phyloP scores from a whole-genome alignment of 768 basidiomycete genomes.

The Suillus hirtellus region DNA sequence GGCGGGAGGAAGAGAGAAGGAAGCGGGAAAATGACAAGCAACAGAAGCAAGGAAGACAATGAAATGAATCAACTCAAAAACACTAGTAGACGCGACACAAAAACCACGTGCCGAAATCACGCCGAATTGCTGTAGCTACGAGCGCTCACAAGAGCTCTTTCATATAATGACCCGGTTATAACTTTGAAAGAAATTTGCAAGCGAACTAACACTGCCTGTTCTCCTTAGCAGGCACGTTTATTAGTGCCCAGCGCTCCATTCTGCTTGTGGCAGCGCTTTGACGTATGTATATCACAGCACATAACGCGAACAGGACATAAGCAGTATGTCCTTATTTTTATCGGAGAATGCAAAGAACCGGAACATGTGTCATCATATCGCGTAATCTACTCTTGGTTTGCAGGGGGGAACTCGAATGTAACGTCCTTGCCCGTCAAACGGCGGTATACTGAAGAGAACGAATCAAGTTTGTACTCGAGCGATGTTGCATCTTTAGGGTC shows the following conservation, averaged over 20 bases:
- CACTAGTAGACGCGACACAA: conserved; percentile 31
- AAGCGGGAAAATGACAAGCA: conserved; percentile 27
- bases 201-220: not conserved
- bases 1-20: conserved; percentile 33
- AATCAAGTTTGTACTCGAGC: conserved; percentile 99
- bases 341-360: conserved; percentile 21
- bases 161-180: not conserved
- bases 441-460: conserved; percentile 96
- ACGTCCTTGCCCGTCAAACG: conserved; percentile 97
- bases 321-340: conserved; percentile 40
- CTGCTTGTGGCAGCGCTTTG: not conserved
- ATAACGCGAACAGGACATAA: conserved; percentile 28
- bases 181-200: not conserved
- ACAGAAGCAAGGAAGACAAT: conserved; percentile 34
- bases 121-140: conserved; percentile 9
- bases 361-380: conserved; percentile 37
- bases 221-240: not conserved
- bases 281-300: not conserved
- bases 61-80: conserved; percentile 28
- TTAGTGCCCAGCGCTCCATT: not conserved
- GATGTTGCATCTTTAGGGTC: conserved; percentile 98
- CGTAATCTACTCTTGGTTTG: conserved; percentile 61
- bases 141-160: conserved; percentile 8
- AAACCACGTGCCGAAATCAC: conserved; percentile 31
- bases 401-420: conserved; percentile 87